Conservation (phyloP, 768 basidiomycete species). For the Guyanaporus albipodus region DNA sequence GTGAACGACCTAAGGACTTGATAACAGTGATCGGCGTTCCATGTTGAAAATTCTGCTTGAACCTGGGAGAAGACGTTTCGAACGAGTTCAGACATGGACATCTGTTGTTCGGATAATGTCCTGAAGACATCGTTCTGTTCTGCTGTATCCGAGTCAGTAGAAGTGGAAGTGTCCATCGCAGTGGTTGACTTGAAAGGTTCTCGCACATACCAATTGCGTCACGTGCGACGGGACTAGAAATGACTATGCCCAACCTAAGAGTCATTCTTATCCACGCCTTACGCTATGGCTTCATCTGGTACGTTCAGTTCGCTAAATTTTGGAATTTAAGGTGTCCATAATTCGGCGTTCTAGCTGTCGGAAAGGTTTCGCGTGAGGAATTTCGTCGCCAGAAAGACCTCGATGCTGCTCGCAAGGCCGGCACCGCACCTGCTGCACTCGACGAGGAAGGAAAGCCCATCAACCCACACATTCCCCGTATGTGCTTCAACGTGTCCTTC, state of each 20-base stretch:
- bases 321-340: background rate
- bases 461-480: constrained; percentile 98
- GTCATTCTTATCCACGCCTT: background rate
- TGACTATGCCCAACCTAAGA: background rate
- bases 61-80: constrained; percentile 18
- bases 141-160: constrained; percentile 5
- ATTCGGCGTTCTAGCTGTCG: constrained; percentile 38
- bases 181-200: background rate
- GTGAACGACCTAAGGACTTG: constrained; percentile 14
- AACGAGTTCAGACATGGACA: constrained; percentile 10
- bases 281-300: constrained; percentile 27
- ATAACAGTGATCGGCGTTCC: constrained; percentile 16
- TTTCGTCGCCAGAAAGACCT: constrained; percentile 94
- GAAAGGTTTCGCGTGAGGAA: constrained; percentile 92
- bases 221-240: constrained; percentile 1
- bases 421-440: constrained; percentile 92
- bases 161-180: background rate
- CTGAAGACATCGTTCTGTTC: constrained; percentile 10
- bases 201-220: background rate
- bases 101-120: constrained; percentile 2
- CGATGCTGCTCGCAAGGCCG: constrained; percentile 97
- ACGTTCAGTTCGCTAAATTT: background rate
- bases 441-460: constrained; percentile 95
- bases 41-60: constrained; percentile 21
- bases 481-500: constrained; percentile 29